These are phyloP conservation scores for Bertia moriformis DNA, from an alignment of 2,329 filamentous ascomycete genomes.

Conservation along the genomic window DNA sequence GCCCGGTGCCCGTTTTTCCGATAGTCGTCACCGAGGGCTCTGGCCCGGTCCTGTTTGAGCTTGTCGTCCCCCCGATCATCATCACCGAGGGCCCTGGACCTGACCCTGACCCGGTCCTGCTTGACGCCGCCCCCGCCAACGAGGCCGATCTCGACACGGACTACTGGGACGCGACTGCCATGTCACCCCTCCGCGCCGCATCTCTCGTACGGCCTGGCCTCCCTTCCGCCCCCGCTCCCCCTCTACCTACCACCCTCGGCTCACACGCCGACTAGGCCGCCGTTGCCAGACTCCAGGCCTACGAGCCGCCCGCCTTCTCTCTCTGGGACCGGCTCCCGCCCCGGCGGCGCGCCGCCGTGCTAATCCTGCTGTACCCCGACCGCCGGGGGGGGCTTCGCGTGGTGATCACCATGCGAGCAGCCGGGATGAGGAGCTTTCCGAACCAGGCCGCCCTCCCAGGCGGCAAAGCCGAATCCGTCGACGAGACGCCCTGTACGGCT, in stretches of 20 bases:
- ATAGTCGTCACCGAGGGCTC: no score
- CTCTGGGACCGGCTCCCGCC: constrained; percentile 46
- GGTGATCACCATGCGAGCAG: constrained; percentile 54
- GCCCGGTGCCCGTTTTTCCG: no score
- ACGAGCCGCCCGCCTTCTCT: constrained; percentile 43
- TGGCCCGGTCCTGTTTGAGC: no score
- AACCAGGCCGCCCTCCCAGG: constrained; percentile 80
- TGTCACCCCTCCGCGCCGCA: constrained; percentile 37
- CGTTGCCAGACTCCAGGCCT: constrained; percentile 44
- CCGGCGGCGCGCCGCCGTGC: constrained; percentile 66
- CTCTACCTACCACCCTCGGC: constrained; percentile 3
- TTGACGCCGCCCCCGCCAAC: constrained; percentile 3
- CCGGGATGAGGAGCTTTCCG: constrained; percentile 52
- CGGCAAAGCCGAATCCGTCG: constrained; percentile 47
- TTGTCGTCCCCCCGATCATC: no score
- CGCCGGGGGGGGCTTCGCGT: constrained; percentile 62
- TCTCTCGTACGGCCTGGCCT: constrained; percentile 31
- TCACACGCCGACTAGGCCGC: constrained; percentile 29
- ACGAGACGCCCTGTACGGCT: constrained; percentile 52
- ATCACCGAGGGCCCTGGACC: no score
- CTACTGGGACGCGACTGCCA: constrained; percentile 42
- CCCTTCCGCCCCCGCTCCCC: neutral
- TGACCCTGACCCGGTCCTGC: constrained; percentile 4
- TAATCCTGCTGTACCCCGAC: constrained; percentile 80
- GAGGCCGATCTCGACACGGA: constrained; percentile 19